Base-by-base conservation (phyloP, 108 stramenopile genomes). In the Nannochloropsis salina region DNA sequence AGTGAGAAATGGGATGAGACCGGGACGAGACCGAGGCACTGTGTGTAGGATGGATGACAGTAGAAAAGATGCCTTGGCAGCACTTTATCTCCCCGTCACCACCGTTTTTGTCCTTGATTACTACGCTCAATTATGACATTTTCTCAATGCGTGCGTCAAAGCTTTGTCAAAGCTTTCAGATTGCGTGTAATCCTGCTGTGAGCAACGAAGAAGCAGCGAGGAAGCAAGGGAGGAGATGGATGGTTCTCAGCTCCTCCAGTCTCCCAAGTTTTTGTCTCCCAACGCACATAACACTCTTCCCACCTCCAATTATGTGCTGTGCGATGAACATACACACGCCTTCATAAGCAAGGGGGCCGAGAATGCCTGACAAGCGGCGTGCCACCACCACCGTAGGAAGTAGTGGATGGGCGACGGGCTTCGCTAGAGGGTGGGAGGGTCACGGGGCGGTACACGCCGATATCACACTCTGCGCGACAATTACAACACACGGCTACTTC, bases 191-290 rank as follows among this genome's bases (percentile, higher is more conserved):
- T 31, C 31, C 31, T 31, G 31, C 31, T 31, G 31, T 31, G 8
- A n/a, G 61, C 61, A 74, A 74, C 61, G 61, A 74, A 74, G 61
- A 74, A 74, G 61, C 15, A 74, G 61, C 61, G 61, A 74, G 61
- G 61, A 74, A 31, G 31, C 31, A 31, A 31, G 61, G 61, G n/a
- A 74, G 61, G 61, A 15, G n/a, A 74, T 74, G 61, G 61, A 74
- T n/a, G 61, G 61, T 74, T 2, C 61, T n/a, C 61, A 74, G 31
- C 31, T 31, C 31, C 61, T 15, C 61, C 61, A n/a, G 20, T 74
- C 61, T 74, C 0, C 61, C 61, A 74, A n/a, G 20, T n/a, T n/a
- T 74, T 74, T 6, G 61, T 4, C 61, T n/a, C n/a, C 61, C 61
- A 74, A 31, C 31, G 31, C 31, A 31, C 31, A 31, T 31, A 31